A percentile compares a stretch with the other conserved stretches of the same genome.
Evolutionary conservation across 225 moss, liverwort and hornwort genomes (phyloP).

Genomic region (Rhytidiadelphus loreus): DNA sequence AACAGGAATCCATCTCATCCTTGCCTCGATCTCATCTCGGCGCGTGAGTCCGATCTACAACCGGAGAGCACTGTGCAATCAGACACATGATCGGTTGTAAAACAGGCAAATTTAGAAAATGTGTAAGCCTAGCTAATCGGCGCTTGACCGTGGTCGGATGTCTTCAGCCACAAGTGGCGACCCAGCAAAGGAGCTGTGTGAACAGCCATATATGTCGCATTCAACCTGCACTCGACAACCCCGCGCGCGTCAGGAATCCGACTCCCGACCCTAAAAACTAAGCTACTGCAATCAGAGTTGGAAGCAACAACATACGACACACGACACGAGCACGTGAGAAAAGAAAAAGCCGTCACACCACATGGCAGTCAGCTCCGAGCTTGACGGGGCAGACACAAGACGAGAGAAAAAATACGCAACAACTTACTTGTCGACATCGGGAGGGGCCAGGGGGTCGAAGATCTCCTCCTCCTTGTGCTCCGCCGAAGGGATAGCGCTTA

Average conservation of each 20-base stretch:
- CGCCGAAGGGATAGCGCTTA: slow-evolving; percentile 70
- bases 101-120: background rate
- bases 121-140: slow-evolving; percentile 35
- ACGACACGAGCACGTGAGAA: background rate
- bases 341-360: background rate
- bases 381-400: background rate
- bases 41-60: slow-evolving; percentile 7
- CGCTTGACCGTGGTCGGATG: slow-evolving; percentile 92
- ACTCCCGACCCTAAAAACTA: background rate
- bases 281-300: background rate
- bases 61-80: background rate
- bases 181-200: slow-evolving; percentile 88
- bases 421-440: slow-evolving; percentile 97
- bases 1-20: slow-evolving; percentile 6
- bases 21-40: slow-evolving; percentile 20
- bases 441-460: slow-evolving; percentile 91
- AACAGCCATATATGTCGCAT: slow-evolving; percentile 92
- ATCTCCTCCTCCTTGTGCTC: slow-evolving; percentile 99
- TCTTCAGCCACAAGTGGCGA: slow-evolving; percentile 99
- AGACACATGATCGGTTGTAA: background rate
- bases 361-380: background rate
- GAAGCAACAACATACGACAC: background rate
- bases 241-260: background rate
- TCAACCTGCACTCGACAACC: slow-evolving; percentile 67
- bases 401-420: background rate